These are phyloP conservation scores for Lodderomyces metapsilosis DNA, from an alignment of 1,139 yeast genomes.

Conservation along the genomic window DNA sequence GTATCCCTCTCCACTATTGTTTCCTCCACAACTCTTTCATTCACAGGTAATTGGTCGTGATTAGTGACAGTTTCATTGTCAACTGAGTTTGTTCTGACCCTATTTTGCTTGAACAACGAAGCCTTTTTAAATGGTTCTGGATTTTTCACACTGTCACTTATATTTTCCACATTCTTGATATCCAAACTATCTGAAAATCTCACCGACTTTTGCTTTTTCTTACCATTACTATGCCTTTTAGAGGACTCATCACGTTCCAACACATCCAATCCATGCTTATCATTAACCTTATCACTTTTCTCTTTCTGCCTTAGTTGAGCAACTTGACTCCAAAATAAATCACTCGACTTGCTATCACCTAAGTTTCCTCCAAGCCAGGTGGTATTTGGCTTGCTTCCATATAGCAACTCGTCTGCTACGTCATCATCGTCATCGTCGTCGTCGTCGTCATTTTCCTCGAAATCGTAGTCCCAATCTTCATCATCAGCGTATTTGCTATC, in stretches of 20 bases:
- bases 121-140: conserved; percentile 17
- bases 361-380: conserved; percentile 6
- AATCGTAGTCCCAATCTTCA: conserved; percentile 37
- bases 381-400: conserved; percentile 12
- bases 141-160: conserved; percentile 43
- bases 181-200: conserved; percentile 52
- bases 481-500: conserved; percentile 33
- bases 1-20: conserved; percentile 9
- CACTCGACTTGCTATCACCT: conserved; percentile 11
- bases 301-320: conserved; percentile 20
- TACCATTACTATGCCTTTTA: background rate
- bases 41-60: background rate
- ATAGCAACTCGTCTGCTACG: conserved; percentile 15
- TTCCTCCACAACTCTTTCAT: conserved; percentile 8
- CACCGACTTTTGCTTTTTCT: conserved; percentile 42
- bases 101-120: conserved; percentile 17
- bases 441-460: conserved; percentile 24
- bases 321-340: conserved; percentile 32
- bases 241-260: conserved; percentile 6
- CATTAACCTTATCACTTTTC: background rate
- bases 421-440: conserved; percentile 29
- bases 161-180: conserved; percentile 58
- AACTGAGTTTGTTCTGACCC: conserved; percentile 3
- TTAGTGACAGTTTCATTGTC: background rate
- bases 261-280: background rate